A percentile compares a stretch with the other conserved stretches of the same genome.
Evolutionary conservation across 2,329 filamentous ascomycete genomes (phyloP).

Genomic region (Fusarium poae): DNA sequence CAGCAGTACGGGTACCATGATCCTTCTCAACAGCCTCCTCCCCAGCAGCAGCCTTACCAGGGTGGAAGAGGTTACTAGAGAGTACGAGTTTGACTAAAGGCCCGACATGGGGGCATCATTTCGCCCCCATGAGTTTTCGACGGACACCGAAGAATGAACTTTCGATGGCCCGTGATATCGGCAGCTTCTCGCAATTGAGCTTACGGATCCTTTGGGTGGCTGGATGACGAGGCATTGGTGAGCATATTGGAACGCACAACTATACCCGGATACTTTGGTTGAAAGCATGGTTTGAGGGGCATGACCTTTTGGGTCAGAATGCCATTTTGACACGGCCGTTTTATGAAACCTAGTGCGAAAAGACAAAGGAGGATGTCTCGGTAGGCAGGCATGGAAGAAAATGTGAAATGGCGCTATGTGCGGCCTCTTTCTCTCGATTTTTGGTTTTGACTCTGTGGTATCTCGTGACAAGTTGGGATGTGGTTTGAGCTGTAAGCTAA

Average conservation of each 20-base stretch:
- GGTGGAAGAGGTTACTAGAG: constrained; percentile 58
- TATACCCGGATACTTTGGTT: constrained; percentile 50
- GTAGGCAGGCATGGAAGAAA: constrained; percentile 23
- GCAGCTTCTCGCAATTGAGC: constrained; percentile 44
- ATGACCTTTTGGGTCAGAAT: constrained; percentile 42
- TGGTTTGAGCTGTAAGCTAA: neutral
- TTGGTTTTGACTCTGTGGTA: constrained; percentile 8
- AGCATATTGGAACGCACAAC: constrained; percentile 50
- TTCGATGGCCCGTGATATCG: constrained; percentile 39
- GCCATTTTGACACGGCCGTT: constrained; percentile 49
- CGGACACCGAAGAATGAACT: constrained; percentile 22
- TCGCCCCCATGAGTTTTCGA: constrained; percentile 6
- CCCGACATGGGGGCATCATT: constrained; percentile 12
- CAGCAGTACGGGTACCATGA: constrained; percentile 62
- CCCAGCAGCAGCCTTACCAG: constrained; percentile 55
- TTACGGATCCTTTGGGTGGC: constrained; percentile 48
- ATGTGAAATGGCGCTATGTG: constrained; percentile 37
- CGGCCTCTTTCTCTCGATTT: constrained; percentile 16
- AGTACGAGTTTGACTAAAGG: constrained; percentile 50
- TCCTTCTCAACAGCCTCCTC: constrained; percentile 57
- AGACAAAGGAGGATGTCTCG: constrained; percentile 29
- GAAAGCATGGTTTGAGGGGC: constrained; percentile 45
- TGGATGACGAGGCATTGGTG: constrained; percentile 47
- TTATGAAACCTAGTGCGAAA: constrained; percentile 45
- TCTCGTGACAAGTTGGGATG: neutral